Conservation (phyloP, 441 rosid species). For the Pelargonium citronellum region DNA sequence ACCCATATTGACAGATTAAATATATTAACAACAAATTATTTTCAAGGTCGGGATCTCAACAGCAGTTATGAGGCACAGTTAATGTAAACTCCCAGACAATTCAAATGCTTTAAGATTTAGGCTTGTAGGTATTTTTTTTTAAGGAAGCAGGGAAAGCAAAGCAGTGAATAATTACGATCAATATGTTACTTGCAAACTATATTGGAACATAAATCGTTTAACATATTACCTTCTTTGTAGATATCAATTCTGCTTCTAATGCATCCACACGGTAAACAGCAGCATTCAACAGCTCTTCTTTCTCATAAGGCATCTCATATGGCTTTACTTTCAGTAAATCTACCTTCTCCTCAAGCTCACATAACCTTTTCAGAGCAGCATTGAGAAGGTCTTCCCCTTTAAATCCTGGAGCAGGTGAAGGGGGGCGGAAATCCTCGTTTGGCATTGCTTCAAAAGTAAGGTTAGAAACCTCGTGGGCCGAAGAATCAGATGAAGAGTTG, state of each 20-base stretch:
- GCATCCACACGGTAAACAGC: conserved; percentile 97
- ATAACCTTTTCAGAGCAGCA: conserved; percentile 64
- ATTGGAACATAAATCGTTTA: background rate
- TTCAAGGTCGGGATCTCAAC: background rate
- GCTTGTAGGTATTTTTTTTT: background rate
- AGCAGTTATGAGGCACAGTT: background rate
- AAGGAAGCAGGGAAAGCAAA: background rate
- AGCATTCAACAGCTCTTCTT: conserved; percentile 85
- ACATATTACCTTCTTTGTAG: conserved; percentile 74
- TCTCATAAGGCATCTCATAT: conserved; percentile 84
- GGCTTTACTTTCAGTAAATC: conserved; percentile 74
- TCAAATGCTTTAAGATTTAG: background rate
- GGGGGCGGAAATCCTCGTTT: conserved; percentile 52
- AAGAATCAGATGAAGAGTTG: conserved; percentile 23
- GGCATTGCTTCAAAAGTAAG: conserved; percentile 28
- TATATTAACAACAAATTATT: background rate
- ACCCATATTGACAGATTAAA: background rate
- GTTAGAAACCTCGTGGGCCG: conserved; percentile 32
- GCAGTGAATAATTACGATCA: background rate
- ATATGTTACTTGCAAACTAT: background rate
- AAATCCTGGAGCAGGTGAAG: conserved; percentile 51
- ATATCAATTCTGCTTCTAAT: conserved; percentile 90
- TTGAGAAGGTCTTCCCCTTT: conserved; percentile 54
- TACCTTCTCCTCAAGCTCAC: conserved; percentile 83
- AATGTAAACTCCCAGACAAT: background rate